Base-by-base conservation (phyloP, 2,329 filamentous ascomycete species). In the Volutella citrinella region DNA sequence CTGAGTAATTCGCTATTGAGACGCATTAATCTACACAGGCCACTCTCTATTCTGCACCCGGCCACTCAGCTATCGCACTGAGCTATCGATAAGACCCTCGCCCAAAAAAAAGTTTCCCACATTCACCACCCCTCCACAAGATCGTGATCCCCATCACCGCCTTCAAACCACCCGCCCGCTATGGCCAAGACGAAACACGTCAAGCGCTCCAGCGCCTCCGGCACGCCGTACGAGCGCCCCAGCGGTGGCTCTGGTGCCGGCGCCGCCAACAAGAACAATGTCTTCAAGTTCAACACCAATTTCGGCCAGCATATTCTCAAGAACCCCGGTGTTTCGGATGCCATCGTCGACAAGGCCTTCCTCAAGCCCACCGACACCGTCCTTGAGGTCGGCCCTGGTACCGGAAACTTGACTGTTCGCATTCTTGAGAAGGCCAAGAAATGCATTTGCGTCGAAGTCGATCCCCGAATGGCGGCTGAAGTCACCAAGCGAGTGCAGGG, bases 281-380 rank as follows among this genome's bases (percentile, higher is more conserved):
- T 96, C 64, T 97, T 97, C 78, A 95, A 94, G 62, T 95, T 96
- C 80, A 95, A 95, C 71, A 93, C 85, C 51, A 72, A 91, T 61
- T 78, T 93, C 48, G 89, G 91, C 52, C 73, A 78, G 59, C 88
- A 97, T 63, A 93, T 98, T 43, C 75, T 97, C 47, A 96, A 95
- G 63, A 95, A 95, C 61, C 87, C 87, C 3, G 85, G 86, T 54
- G 84, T 94, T 30, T 84, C 86, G 5, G 81, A 86, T 56, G 81
- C 81, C 32, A 91, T 69, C 36, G 64, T 68, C 45, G 60, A 63
- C 40, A 97, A 97, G 68, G 87, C 89, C 12, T 80, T 84, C 51
- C 74, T 98, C 23, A 95, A 96, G 59, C 90, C 93, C 37, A 91
- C 85, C 20, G 93, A 88, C 60, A 80, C 82, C 3, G 91, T 97